These are phyloP conservation scores for Claviceps cyperi DNA, from an alignment of 2,329 filamentous ascomycete genomes.

Conservation along the genomic window DNA sequence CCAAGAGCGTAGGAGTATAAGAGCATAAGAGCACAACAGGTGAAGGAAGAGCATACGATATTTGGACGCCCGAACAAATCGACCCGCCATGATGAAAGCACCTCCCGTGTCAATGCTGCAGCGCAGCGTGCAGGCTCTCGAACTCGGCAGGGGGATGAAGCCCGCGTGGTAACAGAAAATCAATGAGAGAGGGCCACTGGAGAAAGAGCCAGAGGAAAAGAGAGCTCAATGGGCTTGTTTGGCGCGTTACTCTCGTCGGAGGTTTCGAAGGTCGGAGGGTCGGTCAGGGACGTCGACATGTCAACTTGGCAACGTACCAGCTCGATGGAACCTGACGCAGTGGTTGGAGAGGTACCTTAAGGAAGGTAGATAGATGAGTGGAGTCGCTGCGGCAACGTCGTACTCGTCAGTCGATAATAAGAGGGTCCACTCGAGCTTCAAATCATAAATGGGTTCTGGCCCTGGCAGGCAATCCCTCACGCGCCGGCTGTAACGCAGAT, in stretches of 20 bases:
- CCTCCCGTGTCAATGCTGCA: conserved; percentile 4
- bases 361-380: too few species aligned
- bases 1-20: neutral
- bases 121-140: conserved; percentile 1
- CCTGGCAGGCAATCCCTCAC: too few species aligned
- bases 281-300: neutral
- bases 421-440: too few species aligned
- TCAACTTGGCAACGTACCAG: neutral
- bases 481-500: too few species aligned
- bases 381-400: too few species aligned
- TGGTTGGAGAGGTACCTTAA: too few species aligned
- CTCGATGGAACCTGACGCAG: too few species aligned
- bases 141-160: neutral
- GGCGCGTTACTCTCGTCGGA: too few species aligned
- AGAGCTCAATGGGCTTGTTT: conserved; percentile 5
- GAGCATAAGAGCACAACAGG: neutral
- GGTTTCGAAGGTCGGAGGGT: too few species aligned
- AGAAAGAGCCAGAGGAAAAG: conserved; percentile 1
- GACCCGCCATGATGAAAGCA: conserved; percentile 37
- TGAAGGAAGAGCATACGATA: conserved; percentile 41
- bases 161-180: neutral
- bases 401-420: too few species aligned
- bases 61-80: conserved; percentile 55
- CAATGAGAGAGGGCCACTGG: neutral
- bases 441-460: too few species aligned